Evolutionary conservation across 1,284 basidiomycete species (phyloP), one percentile per base, ranked within the genome.

Genomic region (Schizophyllum commune): DNA sequence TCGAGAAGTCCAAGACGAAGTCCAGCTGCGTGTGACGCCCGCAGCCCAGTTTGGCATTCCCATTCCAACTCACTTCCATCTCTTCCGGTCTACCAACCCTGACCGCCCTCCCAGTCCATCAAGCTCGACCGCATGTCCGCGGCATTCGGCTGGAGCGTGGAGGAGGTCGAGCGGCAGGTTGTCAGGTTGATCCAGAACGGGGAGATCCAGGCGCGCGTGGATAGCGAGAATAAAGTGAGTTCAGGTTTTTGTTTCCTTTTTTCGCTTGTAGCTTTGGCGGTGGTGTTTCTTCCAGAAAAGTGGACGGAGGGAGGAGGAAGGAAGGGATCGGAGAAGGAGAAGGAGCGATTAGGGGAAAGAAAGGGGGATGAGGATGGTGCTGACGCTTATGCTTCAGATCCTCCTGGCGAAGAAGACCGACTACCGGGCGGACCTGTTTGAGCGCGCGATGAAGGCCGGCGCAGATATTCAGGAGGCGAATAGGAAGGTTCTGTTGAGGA

Each of bases 81-180:
- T n/a, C n/a, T n/a, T n/a, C n/a, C n/a, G n/a, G n/a, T n/a, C n/a
- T n/a, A n/a, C n/a, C n/a, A n/a, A n/a, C n/a, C 5, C 27, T 27
- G 27, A 27, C 27, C 27, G 5, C 5, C 27, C 2, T 5, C 27
- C 27, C 27, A 88, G 53, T 83, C 88, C 17, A 91, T 96, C 70
- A 82, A 83, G 65, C 82, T 96, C 22, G 82, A 86, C 52, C 81
- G 89, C 33, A 91, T 96, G 88, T 85, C 87, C 52, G 73, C 73
- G 1, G 91, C 92, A 3, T 95, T 96, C 68, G 94, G 94, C 5
- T 91, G 91, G 85, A 78, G 79, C 0, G 75, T 88, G 4, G 82
- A 83, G 11, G 83, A 86, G 62, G 83, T 90, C 17, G 86, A 91
- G 70, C 74, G 77, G 55, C 83, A 88, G 64, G 84, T 94, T 54